These are phyloP conservation scores for Fraxinus baroniana DNA, from an alignment of 305 asterid genomes.

Conservation along the genomic window DNA sequence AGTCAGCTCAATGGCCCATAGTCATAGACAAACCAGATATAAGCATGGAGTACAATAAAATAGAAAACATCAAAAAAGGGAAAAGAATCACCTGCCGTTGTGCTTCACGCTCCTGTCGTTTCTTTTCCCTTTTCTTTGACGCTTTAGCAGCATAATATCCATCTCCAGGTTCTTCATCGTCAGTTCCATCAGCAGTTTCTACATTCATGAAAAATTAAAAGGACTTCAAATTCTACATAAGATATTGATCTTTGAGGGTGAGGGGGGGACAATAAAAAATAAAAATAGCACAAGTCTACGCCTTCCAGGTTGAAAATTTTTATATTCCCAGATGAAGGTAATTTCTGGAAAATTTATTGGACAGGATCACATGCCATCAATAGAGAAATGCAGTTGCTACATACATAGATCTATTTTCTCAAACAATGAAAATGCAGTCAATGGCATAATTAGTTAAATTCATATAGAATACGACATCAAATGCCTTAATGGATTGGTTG, in stretches of 20 bases:
- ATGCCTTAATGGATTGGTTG: background rate
- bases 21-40: slow-evolving; percentile 7
- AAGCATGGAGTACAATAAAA: background rate
- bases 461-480: background rate
- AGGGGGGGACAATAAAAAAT: background rate
- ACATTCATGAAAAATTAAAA: slow-evolving; percentile 30
- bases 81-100: slow-evolving; percentile 67
- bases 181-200: slow-evolving; percentile 74
- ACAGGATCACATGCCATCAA: background rate
- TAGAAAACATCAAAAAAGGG: background rate
- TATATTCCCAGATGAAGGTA: background rate
- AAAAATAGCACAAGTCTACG: background rate
- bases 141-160: slow-evolving; percentile 58
- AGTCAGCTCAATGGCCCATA: slow-evolving; percentile 5
- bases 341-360: slow-evolving; percentile 2
- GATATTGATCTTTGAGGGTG: background rate
- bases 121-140: slow-evolving; percentile 79
- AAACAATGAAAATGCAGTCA: slow-evolving; percentile 8
- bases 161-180: slow-evolving; percentile 68
- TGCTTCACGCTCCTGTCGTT: slow-evolving; percentile 86
- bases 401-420: background rate
- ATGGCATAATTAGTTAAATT: background rate
- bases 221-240: background rate
- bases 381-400: background rate
- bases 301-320: background rate